These are phyloP conservation scores for Trichothecium roseum DNA, from an alignment of 2,329 filamentous ascomycete species.

Conservation along the genomic window DNA sequence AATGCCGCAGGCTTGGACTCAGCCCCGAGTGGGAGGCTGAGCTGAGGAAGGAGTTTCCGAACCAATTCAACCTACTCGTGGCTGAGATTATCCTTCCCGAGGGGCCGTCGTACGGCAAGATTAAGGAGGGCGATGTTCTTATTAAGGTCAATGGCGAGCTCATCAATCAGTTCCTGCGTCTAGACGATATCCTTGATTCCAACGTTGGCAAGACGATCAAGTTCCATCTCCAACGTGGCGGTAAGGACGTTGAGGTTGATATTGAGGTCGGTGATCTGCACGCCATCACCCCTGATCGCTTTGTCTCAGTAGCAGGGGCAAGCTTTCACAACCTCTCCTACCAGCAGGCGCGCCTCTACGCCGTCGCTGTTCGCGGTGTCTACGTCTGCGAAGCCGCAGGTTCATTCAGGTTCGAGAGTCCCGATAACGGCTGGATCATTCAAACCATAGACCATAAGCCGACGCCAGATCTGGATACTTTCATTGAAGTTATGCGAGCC, in stretches of 20 bases:
- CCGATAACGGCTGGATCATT: slow-evolving; percentile 86
- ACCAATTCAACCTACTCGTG: slow-evolving; percentile 93
- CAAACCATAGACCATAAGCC: slow-evolving; percentile 88
- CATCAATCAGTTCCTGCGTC: slow-evolving; percentile 80
- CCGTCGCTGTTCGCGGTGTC: slow-evolving; percentile 82
- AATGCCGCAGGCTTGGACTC: slow-evolving; percentile 82
- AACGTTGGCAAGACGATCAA: slow-evolving; percentile 71
- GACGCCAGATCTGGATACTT: slow-evolving; percentile 76
- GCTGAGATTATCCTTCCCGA: slow-evolving; percentile 90
- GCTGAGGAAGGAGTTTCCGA: slow-evolving; percentile 73
- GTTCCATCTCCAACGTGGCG: slow-evolving; percentile 78
- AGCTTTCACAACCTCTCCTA: slow-evolving; percentile 97
- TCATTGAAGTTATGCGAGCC: slow-evolving; percentile 79
- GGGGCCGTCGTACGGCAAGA: slow-evolving; percentile 75
- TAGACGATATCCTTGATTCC: slow-evolving; percentile 87
- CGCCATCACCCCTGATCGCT: slow-evolving; percentile 88
- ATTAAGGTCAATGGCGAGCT: slow-evolving; percentile 90
- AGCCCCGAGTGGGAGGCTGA: slow-evolving; percentile 78
- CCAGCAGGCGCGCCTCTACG: slow-evolving; percentile 92
- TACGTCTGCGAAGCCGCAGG: slow-evolving; percentile 92
- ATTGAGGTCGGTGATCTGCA: slow-evolving; percentile 84
- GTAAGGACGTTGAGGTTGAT: slow-evolving; percentile 76
- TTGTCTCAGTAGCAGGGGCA: slow-evolving; percentile 85
- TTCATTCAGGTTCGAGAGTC: slow-evolving; percentile 88
- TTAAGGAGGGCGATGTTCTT: slow-evolving; percentile 90